Percentiles rank a stretch among this genome's conserved stretches.
These are phyloP conservation scores for Aspergillus viridinutans DNA, from an alignment of 2,329 filamentous ascomycete genomes.

Conservation along the genomic window DNA sequence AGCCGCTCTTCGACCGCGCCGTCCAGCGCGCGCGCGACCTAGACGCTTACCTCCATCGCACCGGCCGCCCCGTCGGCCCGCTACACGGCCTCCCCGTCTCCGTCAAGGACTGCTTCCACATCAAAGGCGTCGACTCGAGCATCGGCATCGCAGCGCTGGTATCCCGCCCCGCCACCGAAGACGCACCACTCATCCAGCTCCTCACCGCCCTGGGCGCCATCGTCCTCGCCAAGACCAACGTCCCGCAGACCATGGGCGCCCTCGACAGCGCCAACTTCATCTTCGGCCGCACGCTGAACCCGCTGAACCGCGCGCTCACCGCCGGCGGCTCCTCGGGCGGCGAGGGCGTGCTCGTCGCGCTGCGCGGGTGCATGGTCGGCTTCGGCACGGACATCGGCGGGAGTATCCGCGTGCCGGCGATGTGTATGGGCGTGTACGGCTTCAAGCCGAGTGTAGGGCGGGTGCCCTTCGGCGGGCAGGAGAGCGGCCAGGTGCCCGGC, in stretches of 20 bases:
- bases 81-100: constrained; percentile 60
- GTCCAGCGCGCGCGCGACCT: constrained; percentile 46
- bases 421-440: constrained; percentile 50
- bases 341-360: constrained; percentile 56
- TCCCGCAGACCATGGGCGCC: constrained; percentile 56
- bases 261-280: constrained; percentile 59
- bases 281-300: constrained; percentile 61
- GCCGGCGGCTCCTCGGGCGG: constrained; percentile 65
- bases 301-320: constrained; percentile 56
- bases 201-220: constrained; percentile 60
- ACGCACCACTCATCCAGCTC: constrained; percentile 56
- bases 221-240: constrained; percentile 66
- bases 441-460: constrained; percentile 48
- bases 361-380: constrained; percentile 57
- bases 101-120: constrained; percentile 45
- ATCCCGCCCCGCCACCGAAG: constrained; percentile 52
- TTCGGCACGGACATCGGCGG: constrained; percentile 59
- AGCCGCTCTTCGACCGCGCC: constrained; percentile 50
- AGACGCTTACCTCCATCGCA: constrained; percentile 41
- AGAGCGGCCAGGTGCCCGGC: constrained; percentile 44
- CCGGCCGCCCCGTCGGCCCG: constrained; percentile 49
- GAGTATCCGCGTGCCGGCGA: constrained; percentile 45
- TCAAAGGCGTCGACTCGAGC: constrained; percentile 49
- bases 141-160: constrained; percentile 59
- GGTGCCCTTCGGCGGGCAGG: constrained; percentile 51